phyloP scores from a whole-genome alignment of 441 rosid species.

The Dalechampia spathulata region DNA sequence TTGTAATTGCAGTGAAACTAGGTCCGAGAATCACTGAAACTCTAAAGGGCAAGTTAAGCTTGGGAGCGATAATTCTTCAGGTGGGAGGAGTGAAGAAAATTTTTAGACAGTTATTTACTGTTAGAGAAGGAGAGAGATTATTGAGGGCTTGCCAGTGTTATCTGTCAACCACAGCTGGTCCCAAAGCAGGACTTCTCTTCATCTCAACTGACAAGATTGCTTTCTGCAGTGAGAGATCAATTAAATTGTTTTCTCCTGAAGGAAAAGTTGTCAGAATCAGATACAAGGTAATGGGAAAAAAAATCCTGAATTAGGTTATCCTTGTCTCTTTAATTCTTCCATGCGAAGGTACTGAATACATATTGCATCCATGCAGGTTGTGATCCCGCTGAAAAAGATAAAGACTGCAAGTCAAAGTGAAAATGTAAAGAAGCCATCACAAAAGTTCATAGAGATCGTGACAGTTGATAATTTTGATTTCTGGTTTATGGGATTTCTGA shows the following conservation, averaged over 20 bases:
- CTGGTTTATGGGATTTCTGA: constrained; percentile 84
- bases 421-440: constrained; percentile 47
- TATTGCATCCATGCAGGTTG: constrained; percentile 23
- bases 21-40: constrained; percentile 52
- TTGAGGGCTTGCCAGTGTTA: constrained; percentile 47
- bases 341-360: not conserved
- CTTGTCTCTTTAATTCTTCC: not conserved
- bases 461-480: constrained; percentile 60
- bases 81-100: constrained; percentile 53
- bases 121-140: constrained; percentile 37
- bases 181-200: constrained; percentile 56
- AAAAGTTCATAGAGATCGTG: constrained; percentile 56
- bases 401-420: constrained; percentile 38
- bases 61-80: constrained; percentile 59
- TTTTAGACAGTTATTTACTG: constrained; percentile 37
- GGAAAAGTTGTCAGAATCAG: constrained; percentile 41
- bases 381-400: constrained; percentile 48
- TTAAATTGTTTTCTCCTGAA: constrained; percentile 35
- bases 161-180: constrained; percentile 55
- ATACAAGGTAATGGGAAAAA: constrained; percentile 38
- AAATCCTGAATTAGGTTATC: too few species aligned
- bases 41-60: constrained; percentile 52
- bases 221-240: constrained; percentile 59
- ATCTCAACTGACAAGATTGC: constrained; percentile 47
- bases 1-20: constrained; percentile 30